Conservation (phyloP, 176 grass and related monocot species). For the Paspalum notatum region DNA sequence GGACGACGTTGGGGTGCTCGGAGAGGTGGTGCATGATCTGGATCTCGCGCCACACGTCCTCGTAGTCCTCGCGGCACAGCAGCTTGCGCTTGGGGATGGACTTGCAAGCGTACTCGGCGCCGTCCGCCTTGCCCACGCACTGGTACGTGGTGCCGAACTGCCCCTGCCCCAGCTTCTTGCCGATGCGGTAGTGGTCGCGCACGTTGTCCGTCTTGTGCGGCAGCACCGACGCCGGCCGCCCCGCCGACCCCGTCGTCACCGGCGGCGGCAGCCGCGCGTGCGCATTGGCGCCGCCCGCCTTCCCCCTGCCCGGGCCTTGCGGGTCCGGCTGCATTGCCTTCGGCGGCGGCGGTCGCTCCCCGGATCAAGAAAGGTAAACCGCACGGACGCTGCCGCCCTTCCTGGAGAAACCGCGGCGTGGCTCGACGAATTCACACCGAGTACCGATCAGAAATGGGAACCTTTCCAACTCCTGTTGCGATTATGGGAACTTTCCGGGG, state of each 20-base stretch:
- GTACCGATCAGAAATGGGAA: conserved; percentile 24
- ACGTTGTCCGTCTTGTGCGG: conserved; percentile 86
- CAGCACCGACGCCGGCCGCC: conserved; percentile 68
- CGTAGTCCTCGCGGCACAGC: conserved; percentile 93
- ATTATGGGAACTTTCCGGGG: background rate
- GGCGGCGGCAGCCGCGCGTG: conserved; percentile 40
- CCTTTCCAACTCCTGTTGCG: background rate
- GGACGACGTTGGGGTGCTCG: conserved; percentile 88
- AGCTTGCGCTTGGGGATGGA: conserved; percentile 98
- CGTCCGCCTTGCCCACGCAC: conserved; percentile 76
- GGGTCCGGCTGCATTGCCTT: conserved; percentile 64
- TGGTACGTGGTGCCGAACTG: conserved; percentile 96
- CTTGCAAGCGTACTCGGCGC: conserved; percentile 85
- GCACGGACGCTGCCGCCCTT: conserved; percentile 1
- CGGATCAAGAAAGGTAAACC: conserved; percentile 39
- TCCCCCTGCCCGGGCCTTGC: conserved; percentile 44
- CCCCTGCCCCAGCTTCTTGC: conserved; percentile 97
- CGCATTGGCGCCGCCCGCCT: conserved; percentile 36
- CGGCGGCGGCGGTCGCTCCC: background rate
- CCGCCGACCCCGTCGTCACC: conserved; percentile 40
- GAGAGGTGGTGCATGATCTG: conserved; percentile 99
- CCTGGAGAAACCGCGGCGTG: conserved; percentile 10
- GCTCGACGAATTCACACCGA: conserved; percentile 21
- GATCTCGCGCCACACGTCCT: conserved; percentile 97
- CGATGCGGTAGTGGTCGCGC: conserved; percentile 87